Conservation (phyloP, 352 stramenopile genomes). For the Phytopythium vexans region DNA sequence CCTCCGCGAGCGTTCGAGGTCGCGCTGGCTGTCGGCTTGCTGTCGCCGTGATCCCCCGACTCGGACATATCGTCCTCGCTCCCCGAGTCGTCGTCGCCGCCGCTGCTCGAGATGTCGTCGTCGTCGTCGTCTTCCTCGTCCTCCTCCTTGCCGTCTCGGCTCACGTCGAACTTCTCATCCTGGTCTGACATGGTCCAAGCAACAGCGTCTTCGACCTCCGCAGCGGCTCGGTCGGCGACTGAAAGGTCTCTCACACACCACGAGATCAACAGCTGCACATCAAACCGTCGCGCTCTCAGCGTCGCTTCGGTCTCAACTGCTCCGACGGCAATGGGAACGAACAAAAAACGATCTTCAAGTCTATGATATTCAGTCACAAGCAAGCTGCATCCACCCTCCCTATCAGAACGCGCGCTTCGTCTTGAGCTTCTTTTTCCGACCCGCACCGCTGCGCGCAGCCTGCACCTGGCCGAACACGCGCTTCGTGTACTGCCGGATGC, state of each 20-base stretch:
- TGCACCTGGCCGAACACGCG: slow-evolving; percentile 81
- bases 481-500: slow-evolving; percentile 83
- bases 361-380: not conserved
- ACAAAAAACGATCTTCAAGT: too few species aligned
- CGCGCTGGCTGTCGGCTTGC: slow-evolving; percentile 18
- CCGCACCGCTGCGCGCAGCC: slow-evolving; percentile 30
- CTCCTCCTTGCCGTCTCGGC: slow-evolving; percentile 31
- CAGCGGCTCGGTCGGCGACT: slow-evolving; percentile 1
- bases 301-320: not conserved
- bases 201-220: not conserved
- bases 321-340: too few species aligned
- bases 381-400: not conserved
- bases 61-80: slow-evolving; percentile 76
- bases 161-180: slow-evolving; percentile 60
- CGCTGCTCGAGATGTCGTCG: slow-evolving; percentile 51
- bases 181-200: slow-evolving; percentile 50
- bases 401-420: slow-evolving; percentile 1
- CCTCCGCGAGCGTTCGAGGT: not conserved
- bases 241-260: not conserved
- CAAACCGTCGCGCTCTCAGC: not conserved
- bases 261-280: not conserved
- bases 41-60: slow-evolving; percentile 47
- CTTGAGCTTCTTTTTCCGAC: slow-evolving; percentile 54
- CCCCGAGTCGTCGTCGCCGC: slow-evolving; percentile 34
- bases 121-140: slow-evolving; percentile 46